A percentile compares a stretch with the other conserved stretches of the same genome.
phyloP scores from a whole-genome alignment of 768 basidiomycete genomes.

The Calocybe indica region DNA sequence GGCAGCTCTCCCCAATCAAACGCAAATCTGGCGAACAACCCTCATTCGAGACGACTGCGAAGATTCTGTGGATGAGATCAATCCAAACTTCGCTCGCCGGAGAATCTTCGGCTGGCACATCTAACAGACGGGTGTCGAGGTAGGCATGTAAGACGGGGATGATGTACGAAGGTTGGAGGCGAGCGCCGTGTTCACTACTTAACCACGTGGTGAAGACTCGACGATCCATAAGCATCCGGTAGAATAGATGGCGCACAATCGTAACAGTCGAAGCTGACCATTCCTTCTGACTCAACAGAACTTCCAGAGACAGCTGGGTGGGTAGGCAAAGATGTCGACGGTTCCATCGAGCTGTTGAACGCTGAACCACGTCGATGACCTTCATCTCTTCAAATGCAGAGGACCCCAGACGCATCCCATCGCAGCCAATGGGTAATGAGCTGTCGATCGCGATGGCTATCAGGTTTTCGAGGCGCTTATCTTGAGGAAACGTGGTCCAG shows the following conservation, averaged over 20 bases:
- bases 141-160: constrained; percentile 38
- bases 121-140: constrained; percentile 28
- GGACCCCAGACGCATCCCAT: constrained; percentile 16
- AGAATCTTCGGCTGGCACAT: constrained; percentile 9
- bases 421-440: constrained; percentile 29
- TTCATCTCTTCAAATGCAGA: constrained; percentile 8
- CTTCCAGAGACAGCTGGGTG: constrained; percentile 18
- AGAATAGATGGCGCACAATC: constrained; percentile 39
- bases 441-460: constrained; percentile 36
- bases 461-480: constrained; percentile 37
- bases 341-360: constrained; percentile 27
- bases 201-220: constrained; percentile 35
- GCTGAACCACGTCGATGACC: constrained; percentile 15
- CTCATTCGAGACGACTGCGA: constrained; percentile 10
- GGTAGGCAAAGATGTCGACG: constrained; percentile 14
- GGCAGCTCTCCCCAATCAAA: constrained; percentile 16
- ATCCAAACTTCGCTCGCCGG: constrained; percentile 24
- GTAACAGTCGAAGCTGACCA: constrained; percentile 41
- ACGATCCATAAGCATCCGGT: constrained; percentile 23
- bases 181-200: constrained; percentile 17
- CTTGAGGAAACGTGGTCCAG: constrained; percentile 26
- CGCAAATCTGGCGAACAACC: constrained; percentile 10
- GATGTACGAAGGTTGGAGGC: constrained; percentile 21
- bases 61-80: constrained; percentile 7
- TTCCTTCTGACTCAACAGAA: constrained; percentile 32